Evolutionary conservation across 2,329 filamentous ascomycete species (phyloP), one percentile per base, ranked within the genome.

Genomic region (Nemania diffusa): DNA sequence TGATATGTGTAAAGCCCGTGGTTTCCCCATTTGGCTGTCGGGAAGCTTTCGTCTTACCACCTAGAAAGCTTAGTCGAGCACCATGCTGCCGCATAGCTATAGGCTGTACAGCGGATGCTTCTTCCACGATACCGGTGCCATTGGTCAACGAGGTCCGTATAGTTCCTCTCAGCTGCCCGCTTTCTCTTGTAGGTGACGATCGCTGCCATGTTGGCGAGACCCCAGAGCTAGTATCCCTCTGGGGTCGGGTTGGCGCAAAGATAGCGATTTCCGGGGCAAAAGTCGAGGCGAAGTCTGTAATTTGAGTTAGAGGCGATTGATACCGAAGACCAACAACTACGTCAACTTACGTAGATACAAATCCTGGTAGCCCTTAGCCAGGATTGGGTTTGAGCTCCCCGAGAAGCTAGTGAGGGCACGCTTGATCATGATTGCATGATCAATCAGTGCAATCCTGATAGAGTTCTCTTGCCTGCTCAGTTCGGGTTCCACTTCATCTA

Each of bases 381-480:
- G 88, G 79, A 81, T 85, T 78, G 83, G 88, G 78, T 87, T 88
- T 44, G 79, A 86, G 81, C 85, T 89, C 78, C 87, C 88, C 65
- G 86, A 85, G 78, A 93, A 92, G 73, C 90, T 84, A 3, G 84
- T 84, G 69, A 98, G 80, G 74, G 93, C 95, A 70, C 93, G 90
- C 81, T 95, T 94, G 73, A 98, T 89, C 78, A 93, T 90, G 67
- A 97, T 87, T 2, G 93, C 93, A 78, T 98, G 94, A 75, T 98
- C 96, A 48, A 97, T 87, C 32, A 98, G 85, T 0, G 93, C 92
- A 78, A 94, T 92, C 75, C 91, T 91, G 71, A 98, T 89, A 1
- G 94, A 92, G 56, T 88, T 92, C 71, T 97, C 91, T 73, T 94
- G 85, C 0, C 87, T 83, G 24, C 83, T 81, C 3, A 88, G 77